Percentiles rank a stretch among this genome's conserved stretches.
Evolutionary conservation across 2,329 filamentous ascomycete species (phyloP).

Genomic region (Paraphoma sp.): DNA sequence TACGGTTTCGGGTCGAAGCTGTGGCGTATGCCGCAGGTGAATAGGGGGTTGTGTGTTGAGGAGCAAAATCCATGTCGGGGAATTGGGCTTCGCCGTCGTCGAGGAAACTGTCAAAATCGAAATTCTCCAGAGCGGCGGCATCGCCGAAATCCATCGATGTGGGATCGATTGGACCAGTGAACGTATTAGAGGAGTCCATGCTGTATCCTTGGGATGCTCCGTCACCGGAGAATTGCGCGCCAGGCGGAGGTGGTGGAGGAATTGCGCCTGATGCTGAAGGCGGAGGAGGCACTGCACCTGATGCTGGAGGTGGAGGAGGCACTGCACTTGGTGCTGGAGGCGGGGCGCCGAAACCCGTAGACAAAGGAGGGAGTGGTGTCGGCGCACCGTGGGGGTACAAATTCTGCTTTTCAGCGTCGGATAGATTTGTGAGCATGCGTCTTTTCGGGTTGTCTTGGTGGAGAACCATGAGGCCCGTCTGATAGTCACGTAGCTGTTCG

Average conservation of each 20-base stretch:
- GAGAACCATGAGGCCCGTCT: neutral
- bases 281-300: no score
- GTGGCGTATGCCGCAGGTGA: no score
- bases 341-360: no score
- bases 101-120: conserved; percentile 69
- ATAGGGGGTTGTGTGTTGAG: no score
- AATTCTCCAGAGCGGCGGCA: conserved; percentile 69
- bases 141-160: neutral
- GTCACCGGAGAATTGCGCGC: neutral
- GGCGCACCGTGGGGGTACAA: no score
- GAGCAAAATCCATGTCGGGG: conserved; percentile 9
- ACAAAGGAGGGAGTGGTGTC: no score
- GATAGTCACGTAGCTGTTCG: neutral
- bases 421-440: neutral
- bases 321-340: no score
- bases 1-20: no score
- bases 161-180: no score
- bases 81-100: conserved; percentile 56
- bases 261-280: no score
- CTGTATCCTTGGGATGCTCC: neutral
- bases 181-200: no score
- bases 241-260: neutral
- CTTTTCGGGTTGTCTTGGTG: neutral
- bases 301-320: no score
- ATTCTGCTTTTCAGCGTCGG: neutral